Percentiles rank a stretch among this genome's conserved stretches.
These are phyloP conservation scores for Trypanosoma theileri DNA, from an alignment of 208 protist genomes.

Conservation along the genomic window DNA sequence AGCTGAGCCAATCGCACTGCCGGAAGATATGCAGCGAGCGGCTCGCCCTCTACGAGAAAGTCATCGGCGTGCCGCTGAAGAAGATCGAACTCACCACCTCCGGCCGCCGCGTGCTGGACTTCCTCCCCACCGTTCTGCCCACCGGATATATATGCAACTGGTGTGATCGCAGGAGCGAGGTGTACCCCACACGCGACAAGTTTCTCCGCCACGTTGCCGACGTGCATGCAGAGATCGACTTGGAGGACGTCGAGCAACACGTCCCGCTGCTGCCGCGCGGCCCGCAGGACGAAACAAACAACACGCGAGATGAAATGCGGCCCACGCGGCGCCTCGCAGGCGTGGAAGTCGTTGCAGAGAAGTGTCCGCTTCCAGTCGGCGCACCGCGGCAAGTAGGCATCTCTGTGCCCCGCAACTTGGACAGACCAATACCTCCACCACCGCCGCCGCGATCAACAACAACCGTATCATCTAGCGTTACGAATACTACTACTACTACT, in stretches of 20 bases:
- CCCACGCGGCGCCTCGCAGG: slow-evolving; percentile 38
- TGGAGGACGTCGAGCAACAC: slow-evolving; percentile 67
- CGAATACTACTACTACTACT: too few species aligned
- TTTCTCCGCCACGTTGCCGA: slow-evolving; percentile 79
- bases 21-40: slow-evolving; percentile 55
- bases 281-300: slow-evolving; percentile 1
- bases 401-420: slow-evolving; percentile 32
- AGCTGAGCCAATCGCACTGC: slow-evolving; percentile 51
- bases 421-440: neutral
- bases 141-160: slow-evolving; percentile 85
- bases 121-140: slow-evolving; percentile 61
- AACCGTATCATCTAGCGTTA: too few species aligned
- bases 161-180: slow-evolving; percentile 44
- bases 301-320: neutral
- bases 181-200: slow-evolving; percentile 69
- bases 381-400: slow-evolving; percentile 21
- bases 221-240: slow-evolving; percentile 65
- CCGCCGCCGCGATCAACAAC: neutral
- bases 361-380: neutral
- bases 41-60: slow-evolving; percentile 57
- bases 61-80: slow-evolving; percentile 56
- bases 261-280: slow-evolving; percentile 35
- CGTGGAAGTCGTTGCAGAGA: slow-evolving; percentile 35
- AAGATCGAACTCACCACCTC: slow-evolving; percentile 27
- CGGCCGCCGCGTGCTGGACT: slow-evolving; percentile 25